Percentiles rank a stretch among this genome's conserved stretches.
Conservation (phyloP, 257 asterid genomes). For the Anisodus tanguticus region DNA sequence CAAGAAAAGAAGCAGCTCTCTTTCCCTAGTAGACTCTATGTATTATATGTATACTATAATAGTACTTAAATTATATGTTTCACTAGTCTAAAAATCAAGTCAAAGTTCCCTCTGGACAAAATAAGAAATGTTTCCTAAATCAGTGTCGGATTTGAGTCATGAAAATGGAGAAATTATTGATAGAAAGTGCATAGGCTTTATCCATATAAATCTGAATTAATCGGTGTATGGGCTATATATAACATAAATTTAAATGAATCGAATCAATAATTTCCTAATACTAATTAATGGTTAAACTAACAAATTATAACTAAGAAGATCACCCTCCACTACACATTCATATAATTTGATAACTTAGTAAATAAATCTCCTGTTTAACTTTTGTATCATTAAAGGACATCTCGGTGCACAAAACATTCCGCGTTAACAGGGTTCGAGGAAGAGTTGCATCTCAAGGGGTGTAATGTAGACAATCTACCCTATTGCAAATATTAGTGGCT, state of each 20-base stretch:
- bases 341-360: no score
- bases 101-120: neutral
- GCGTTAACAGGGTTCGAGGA: no score
- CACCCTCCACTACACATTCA: neutral
- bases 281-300: neutral
- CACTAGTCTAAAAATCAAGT: neutral
- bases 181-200: neutral
- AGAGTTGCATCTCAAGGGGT: no score
- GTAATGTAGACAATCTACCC: no score
- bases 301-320: neutral
- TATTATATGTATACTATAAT: slow-evolving; percentile 22
- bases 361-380: no score
- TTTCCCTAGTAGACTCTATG: slow-evolving; percentile 46
- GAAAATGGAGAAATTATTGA: neutral
- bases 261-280: no score
- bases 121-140: no score
- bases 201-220: neutral
- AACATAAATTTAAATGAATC: no score
- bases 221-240: no score
- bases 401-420: no score
- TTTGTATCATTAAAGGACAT: no score
- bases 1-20: slow-evolving; percentile 59
- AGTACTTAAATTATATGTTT: neutral
- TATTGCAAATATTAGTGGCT: no score
- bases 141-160: neutral